Evolutionary conservation across 495 filamentous ascomycete genomes (phyloP).

Genomic region (Hyaloscypha hepaticicola): DNA sequence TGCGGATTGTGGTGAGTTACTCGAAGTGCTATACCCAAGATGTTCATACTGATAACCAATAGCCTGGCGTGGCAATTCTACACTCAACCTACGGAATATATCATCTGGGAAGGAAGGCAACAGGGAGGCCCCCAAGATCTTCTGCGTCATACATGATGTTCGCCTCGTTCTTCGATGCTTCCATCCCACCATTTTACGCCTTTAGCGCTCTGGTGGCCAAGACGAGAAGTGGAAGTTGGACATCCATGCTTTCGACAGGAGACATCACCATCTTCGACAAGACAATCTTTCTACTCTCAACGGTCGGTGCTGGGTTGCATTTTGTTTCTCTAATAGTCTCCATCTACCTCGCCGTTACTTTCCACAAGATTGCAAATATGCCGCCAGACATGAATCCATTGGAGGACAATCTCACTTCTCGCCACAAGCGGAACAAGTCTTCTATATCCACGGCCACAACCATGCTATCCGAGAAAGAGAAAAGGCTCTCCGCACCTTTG

Average conservation of each 20-base stretch:
- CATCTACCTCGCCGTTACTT: conserved; percentile 68
- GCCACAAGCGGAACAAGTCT: conserved; percentile 72
- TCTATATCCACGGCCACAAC: conserved; percentile 55
- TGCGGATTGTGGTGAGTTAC: conserved; percentile 69
- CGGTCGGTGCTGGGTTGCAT: conserved; percentile 64
- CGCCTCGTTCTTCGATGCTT: conserved; percentile 66
- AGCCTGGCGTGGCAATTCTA: conserved; percentile 68
- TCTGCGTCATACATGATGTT: conserved; percentile 86
- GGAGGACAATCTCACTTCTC: conserved; percentile 80
- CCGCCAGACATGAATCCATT: conserved; percentile 93
- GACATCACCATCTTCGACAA: conserved; percentile 54
- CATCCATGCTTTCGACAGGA: conserved; percentile 52
- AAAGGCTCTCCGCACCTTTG: conserved; percentile 47
- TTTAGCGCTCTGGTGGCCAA: conserved; percentile 62
- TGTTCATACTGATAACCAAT: conserved; percentile 5
- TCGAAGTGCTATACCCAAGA: neutral
- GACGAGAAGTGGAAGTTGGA: conserved; percentile 56
- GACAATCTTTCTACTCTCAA: conserved; percentile 61
- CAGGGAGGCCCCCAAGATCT: conserved; percentile 67
- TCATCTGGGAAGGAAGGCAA: conserved; percentile 67
- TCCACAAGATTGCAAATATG: conserved; percentile 74
- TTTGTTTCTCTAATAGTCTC: conserved; percentile 66
- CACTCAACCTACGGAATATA: conserved; percentile 74
- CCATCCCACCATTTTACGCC: conserved; percentile 72
- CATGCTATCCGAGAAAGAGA: conserved; percentile 42